phyloP scores from a whole-genome alignment of 2,329 filamentous ascomycete genomes.

The Cladobotryum protrusum region DNA sequence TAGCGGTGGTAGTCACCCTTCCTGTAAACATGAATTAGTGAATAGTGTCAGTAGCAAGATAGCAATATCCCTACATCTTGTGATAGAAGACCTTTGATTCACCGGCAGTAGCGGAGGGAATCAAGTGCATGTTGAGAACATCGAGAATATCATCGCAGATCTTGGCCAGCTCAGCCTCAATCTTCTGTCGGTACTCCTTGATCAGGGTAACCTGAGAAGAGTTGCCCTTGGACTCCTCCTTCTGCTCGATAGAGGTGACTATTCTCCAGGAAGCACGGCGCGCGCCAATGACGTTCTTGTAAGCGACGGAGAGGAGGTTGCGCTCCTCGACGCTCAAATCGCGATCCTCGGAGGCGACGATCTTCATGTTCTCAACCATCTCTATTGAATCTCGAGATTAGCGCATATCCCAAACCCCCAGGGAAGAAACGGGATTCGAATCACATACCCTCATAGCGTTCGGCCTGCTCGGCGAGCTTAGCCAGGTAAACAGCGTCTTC shows the following conservation, averaged over 20 bases:
- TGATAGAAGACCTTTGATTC: slow-evolving; percentile 99
- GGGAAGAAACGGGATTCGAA: slow-evolving; percentile 6
- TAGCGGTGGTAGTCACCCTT: slow-evolving; percentile 99
- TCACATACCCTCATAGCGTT: slow-evolving; percentile 94
- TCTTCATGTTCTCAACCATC: slow-evolving; percentile 99
- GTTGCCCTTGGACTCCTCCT: slow-evolving; percentile 99
- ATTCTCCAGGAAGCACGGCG: slow-evolving; percentile 98
- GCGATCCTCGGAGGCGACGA: slow-evolving; percentile 80
- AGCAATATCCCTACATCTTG: slow-evolving; percentile 71
- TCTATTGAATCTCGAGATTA: slow-evolving; percentile 48
- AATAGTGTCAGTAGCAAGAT: neutral
- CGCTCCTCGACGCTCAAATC: slow-evolving; percentile 90
- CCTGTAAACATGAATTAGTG: slow-evolving; percentile 45
- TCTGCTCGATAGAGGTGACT: slow-evolving; percentile 97
- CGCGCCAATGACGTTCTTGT: slow-evolving; percentile 98
- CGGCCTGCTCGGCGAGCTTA: slow-evolving; percentile 99
- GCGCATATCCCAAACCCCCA: slow-evolving; percentile 12
- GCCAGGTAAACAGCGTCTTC: slow-evolving; percentile 99
- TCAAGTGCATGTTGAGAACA: slow-evolving; percentile 88
- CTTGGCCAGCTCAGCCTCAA: slow-evolving; percentile 92
- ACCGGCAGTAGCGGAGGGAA: slow-evolving; percentile 87
- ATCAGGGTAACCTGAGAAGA: slow-evolving; percentile 83
- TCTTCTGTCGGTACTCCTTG: slow-evolving; percentile 98
- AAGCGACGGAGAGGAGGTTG: slow-evolving; percentile 94
- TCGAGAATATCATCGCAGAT: slow-evolving; percentile 97